Evolutionary conservation across 495 filamentous ascomycete genomes (phyloP).

Genomic region (Podospora fimiseda): DNA sequence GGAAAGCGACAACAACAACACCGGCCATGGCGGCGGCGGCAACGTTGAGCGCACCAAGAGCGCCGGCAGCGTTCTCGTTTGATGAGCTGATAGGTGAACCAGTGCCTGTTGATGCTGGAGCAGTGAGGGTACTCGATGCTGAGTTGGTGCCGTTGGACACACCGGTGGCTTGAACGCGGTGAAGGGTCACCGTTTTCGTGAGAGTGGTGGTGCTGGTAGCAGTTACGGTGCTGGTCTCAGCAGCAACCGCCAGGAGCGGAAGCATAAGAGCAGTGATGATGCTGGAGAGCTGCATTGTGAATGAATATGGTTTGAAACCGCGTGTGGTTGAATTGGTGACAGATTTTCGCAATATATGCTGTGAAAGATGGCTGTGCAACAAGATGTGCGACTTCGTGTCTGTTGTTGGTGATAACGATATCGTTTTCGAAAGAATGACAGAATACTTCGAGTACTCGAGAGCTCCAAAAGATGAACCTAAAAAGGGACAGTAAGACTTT

Average conservation of each 20-base stretch:
- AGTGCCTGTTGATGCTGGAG: conserved; percentile 19
- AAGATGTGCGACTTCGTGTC: no score
- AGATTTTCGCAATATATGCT: no score
- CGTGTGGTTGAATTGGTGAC: no score
- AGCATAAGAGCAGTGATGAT: conserved; percentile 38
- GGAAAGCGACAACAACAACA: conserved; percentile 38
- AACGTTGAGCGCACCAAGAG: conserved; percentile 31
- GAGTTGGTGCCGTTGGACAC: conserved; percentile 19
- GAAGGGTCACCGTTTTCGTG: conserved; percentile 48
- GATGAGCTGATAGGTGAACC: conserved; percentile 8
- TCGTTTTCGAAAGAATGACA: conserved; percentile 29
- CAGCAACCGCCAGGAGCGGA: conserved; percentile 35
- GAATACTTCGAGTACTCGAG: conserved; percentile 43
- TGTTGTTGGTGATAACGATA: conserved; percentile 5
- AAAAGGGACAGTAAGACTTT: conserved; percentile 44
- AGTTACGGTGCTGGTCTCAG: conserved; percentile 32
- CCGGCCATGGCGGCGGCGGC: conserved; percentile 40
- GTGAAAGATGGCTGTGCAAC: no score
- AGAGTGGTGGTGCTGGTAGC: conserved; percentile 45
- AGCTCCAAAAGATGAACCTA: conserved; percentile 27
- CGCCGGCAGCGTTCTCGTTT: conserved; percentile 27
- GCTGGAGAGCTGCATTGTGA: conserved; percentile 27
- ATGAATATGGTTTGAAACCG: conserved; percentile 8
- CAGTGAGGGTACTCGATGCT: conserved; percentile 18
- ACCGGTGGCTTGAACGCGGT: conserved; percentile 24